A percentile compares a stretch with the other conserved stretches of the same genome.
Evolutionary conservation across 2,329 filamentous ascomycete genomes (phyloP).

Genomic region (Penicillium nordicum): DNA sequence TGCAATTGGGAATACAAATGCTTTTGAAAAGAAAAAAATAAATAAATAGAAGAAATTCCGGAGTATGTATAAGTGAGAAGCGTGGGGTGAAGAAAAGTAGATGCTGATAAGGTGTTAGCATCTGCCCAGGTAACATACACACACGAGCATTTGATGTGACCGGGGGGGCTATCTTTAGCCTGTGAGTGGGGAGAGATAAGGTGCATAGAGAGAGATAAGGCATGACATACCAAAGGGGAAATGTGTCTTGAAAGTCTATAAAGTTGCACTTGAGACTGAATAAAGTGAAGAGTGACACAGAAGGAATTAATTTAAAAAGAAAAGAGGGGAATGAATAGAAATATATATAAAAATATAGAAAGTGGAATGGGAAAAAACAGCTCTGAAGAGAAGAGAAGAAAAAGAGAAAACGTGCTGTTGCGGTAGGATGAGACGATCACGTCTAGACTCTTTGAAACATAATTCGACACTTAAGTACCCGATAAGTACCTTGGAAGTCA

Average conservation of each 20-base stretch:
- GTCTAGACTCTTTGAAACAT: slow-evolving; percentile 3
- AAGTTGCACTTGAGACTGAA: neutral
- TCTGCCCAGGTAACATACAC: neutral
- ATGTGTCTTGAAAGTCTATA: neutral
- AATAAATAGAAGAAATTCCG: neutral
- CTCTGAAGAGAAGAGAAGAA: neutral
- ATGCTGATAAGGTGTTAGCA: slow-evolving; percentile 17
- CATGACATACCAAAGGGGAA: neutral
- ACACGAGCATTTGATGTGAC: neutral
- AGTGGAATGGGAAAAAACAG: neutral
- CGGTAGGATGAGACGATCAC: slow-evolving; percentile 12
- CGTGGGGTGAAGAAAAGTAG: neutral
- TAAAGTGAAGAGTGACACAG: neutral
- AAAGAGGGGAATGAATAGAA: neutral
- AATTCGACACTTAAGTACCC: neutral
- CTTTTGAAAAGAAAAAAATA: neutral
- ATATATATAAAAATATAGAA: slow-evolving; percentile 2
- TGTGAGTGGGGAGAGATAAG: slow-evolving; percentile 30
- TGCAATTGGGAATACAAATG: neutral
- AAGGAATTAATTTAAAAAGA: neutral
- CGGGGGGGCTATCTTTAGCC: slow-evolving; percentile 19
- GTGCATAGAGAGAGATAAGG: slow-evolving; percentile 17
- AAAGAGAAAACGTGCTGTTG: slow-evolving; percentile 7
- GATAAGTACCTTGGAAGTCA: neutral
- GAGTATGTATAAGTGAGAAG: slow-evolving; percentile 4